Conservation (phyloP, 768 basidiomycete genomes). For the Favolaschia claudopus region DNA sequence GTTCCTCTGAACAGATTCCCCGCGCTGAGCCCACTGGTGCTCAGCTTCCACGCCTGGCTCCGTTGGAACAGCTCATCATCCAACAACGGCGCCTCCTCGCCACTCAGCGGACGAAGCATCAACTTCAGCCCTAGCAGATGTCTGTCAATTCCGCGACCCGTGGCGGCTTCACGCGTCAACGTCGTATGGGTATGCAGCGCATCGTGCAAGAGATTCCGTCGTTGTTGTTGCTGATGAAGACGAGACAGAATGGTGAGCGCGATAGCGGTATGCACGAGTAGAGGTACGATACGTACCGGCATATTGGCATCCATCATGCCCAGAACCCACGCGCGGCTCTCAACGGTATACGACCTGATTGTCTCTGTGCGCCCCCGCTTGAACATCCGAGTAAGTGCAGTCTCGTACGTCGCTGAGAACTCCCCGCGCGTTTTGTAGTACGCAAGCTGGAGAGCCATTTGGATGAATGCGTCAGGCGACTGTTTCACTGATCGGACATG, state of each 20-base stretch:
- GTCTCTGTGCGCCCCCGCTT: slow-evolving; percentile 91
- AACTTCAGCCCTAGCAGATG: slow-evolving; percentile 87
- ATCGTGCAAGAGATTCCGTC: slow-evolving; percentile 61
- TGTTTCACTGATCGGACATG: slow-evolving; percentile 41
- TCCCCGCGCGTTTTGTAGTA: slow-evolving; percentile 81
- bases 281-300: slow-evolving; percentile 47
- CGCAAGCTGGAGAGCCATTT: slow-evolving; percentile 91
- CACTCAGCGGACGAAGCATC: slow-evolving; percentile 61
- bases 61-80: slow-evolving; percentile 78
- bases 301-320: slow-evolving; percentile 66
- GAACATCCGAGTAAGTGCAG: slow-evolving; percentile 88
- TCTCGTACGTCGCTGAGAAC: slow-evolving; percentile 93
- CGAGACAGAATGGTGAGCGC: background rate
- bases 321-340: slow-evolving; percentile 80
- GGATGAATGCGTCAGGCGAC: slow-evolving; percentile 85
- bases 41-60: slow-evolving; percentile 87
- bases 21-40: slow-evolving; percentile 88
- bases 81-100: slow-evolving; percentile 70
- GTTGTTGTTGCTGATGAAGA: slow-evolving; percentile 40
- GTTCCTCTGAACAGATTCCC: slow-evolving; percentile 90
- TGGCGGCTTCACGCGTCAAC: slow-evolving; percentile 79
- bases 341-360: slow-evolving; percentile 75
- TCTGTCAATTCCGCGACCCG: slow-evolving; percentile 87
- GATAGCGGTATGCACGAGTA: background rate
- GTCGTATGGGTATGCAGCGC: slow-evolving; percentile 77